Evolutionary conservation across 352 stramenopile genomes (phyloP), one percentile per base, ranked within the genome.

Genomic region (Pythium brassicae): DNA sequence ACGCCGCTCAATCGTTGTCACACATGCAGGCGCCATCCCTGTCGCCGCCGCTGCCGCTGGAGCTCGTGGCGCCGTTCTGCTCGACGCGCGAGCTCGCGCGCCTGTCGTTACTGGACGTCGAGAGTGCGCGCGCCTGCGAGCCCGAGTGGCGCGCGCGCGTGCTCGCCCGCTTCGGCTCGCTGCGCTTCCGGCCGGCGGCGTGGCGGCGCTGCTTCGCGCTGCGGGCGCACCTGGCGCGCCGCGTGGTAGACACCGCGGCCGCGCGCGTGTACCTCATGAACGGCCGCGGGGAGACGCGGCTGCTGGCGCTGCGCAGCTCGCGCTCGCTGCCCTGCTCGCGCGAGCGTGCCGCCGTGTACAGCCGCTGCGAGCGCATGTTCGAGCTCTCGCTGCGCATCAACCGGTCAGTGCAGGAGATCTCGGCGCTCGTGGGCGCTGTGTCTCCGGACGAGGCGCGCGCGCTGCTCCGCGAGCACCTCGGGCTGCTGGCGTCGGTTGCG

Each of bases 351-450:
- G 63, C 86, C 37, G 74, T 94, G 20, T 92, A 92, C 68, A 89
- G 84, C 68, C 80, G 78, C 37, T 94, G 84, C 65, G 86, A 89
- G 60, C 68, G 77, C 52, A 94, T 92, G 84, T 92, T 94, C 59
- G 84, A 92, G 68, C 63, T 92, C 42, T 94, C 84, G 52, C 68
- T 92, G 67, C 78, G 82, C 53, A 92, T 94, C 72, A 94, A 93
- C 45, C 66, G 83, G 6, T 94, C 85, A 14, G 90, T 94, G 62
- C 85, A 93, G 52, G 83, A 94, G 44, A 92, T 94, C 61, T 93
- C 85, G 65, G 76, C 80, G 53, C 62, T 94, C 0, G 87, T 92
- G 29, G 83, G 78, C 40, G 85, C 92, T 69, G 76, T 93, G 20
- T 92, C 83, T 0, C 69, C 91, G 14, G 80, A 91, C 44, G 85